Conservation (phyloP, 148 eudicot species). For the Chenopodium quinoa region DNA sequence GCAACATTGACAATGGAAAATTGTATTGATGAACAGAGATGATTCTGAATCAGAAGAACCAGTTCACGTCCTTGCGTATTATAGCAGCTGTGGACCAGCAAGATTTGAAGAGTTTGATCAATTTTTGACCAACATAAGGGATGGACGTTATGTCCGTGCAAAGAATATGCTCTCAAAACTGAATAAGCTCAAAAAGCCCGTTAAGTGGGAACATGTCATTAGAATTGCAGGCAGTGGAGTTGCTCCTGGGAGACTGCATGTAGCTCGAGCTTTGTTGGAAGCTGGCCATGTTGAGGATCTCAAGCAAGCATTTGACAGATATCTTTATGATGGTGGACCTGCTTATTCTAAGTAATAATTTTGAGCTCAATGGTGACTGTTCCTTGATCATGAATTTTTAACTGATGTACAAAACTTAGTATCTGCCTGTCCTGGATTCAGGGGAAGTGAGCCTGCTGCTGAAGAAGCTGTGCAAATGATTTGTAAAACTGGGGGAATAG, state of each 20-base stretch:
- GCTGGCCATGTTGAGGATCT: slow-evolving; percentile 91
- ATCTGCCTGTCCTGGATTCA: slow-evolving; percentile 28
- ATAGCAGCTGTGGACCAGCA: slow-evolving; percentile 86
- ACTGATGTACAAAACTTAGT: background rate
- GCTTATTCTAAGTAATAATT: slow-evolving; percentile 85
- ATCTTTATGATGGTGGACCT: slow-evolving; percentile 94
- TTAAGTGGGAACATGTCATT: slow-evolving; percentile 74
- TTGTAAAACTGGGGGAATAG: slow-evolving; percentile 77
- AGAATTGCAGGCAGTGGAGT: slow-evolving; percentile 90
- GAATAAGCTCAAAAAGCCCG: slow-evolving; percentile 68
- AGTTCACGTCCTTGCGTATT: slow-evolving; percentile 92
- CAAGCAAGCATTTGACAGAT: slow-evolving; percentile 84
- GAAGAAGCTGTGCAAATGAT: slow-evolving; percentile 79
- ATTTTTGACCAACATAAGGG: slow-evolving; percentile 73
- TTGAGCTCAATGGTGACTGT: background rate
- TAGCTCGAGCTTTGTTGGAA: slow-evolving; percentile 95
- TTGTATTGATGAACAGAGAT: slow-evolving; percentile 41
- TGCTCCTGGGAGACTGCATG: slow-evolving; percentile 96
- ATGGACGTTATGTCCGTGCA: slow-evolving; percentile 84
- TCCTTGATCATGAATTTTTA: background rate
- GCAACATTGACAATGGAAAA: background rate
- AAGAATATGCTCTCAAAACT: slow-evolving; percentile 78
- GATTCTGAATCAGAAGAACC: slow-evolving; percentile 80
- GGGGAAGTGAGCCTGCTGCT: slow-evolving; percentile 86
- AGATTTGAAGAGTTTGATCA: slow-evolving; percentile 56